phyloP scores from a whole-genome alignment of 352 stramenopile species.

The Globisporangium acanthophoron region DNA sequence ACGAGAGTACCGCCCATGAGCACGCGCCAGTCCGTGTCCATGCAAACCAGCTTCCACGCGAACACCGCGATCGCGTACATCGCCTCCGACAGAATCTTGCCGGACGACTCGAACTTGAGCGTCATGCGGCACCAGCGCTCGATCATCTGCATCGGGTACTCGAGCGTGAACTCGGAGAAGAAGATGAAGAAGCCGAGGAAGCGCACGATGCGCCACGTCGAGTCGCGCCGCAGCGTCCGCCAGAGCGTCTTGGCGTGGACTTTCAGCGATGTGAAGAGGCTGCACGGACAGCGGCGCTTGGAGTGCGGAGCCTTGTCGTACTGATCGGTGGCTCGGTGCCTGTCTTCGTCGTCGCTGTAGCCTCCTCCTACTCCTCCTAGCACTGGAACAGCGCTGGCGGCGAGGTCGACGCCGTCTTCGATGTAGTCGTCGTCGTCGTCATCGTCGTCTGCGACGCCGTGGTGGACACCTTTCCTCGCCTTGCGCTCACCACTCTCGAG shows the following conservation, averaged over 20 bases:
- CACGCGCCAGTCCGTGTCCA: constrained; percentile 44
- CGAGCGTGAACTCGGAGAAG: constrained; percentile 53
- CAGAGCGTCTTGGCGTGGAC: constrained; percentile 21
- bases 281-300: neutral
- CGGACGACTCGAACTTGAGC: constrained; percentile 31
- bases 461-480: constrained; percentile 6
- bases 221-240: constrained; percentile 23
- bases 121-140: constrained; percentile 36
- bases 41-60: constrained; percentile 37
- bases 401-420: neutral
- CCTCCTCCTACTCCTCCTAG: neutral
- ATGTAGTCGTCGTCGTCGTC: neutral
- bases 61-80: constrained; percentile 35
- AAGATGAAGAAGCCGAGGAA: constrained; percentile 62
- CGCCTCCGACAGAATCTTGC: constrained; percentile 40
- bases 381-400: neutral
- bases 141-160: constrained; percentile 37
- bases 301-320: neutral
- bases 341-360: neutral
- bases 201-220: constrained; percentile 35
- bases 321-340: neutral
- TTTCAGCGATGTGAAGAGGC: neutral
- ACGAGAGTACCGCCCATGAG: constrained; percentile 23
- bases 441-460: neutral
- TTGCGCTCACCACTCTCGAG: constrained; percentile 8